Evolutionary conservation across 1,284 basidiomycete genomes (phyloP), one percentile per base, ranked within the genome.

Genomic region (Porodaedalea pini): DNA sequence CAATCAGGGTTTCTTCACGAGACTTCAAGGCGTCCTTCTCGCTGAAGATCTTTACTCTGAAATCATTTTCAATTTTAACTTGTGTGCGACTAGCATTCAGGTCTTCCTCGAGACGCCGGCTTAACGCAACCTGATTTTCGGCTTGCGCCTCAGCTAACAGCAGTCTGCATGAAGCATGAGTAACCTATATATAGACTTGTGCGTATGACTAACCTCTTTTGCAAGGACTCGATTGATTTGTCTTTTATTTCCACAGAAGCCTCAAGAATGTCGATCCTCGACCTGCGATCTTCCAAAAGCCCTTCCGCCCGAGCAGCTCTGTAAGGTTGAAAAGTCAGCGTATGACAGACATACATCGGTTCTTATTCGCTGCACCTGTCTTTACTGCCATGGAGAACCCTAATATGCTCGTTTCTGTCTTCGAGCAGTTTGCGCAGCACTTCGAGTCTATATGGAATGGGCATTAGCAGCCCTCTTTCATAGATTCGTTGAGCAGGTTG

Each of bases 1-100:
- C 54, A 1, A 61, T 47, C 11, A 71, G 51, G 10, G 43, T 39
- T 8, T 52, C 25, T 13, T 65, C 23, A 19, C 61, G 55, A 21
- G 51, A 49, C 17, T 49, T 51, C 2, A 68, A 40, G 2, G 43
- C 40, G 15, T 57, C 40, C 31, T 61, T 51, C 3, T 70, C 65
- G 8, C 40, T 51, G 1, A 50, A 19, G 7, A 57, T 48, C 25
- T 56, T 34, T 49, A 67, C 61, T 45, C 54, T 53, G 13, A 64
- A 62, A 41, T 68, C 67, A n/a, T 59, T 61, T 57, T 72, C 70
- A 49, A 68, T 61, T 27, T 47, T 39, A 25, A 53, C n/a, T 37
- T 40, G 54, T n/a, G 29, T 17, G 6, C 54, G 54, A 31, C 32
- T 40, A 6, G 37, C 43, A 13, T 15, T 13, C 2, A 60, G 54